These are phyloP conservation scores for Meyerozyma carpophila DNA, from an alignment of 1,139 yeast genomes.

Conservation along the genomic window DNA sequence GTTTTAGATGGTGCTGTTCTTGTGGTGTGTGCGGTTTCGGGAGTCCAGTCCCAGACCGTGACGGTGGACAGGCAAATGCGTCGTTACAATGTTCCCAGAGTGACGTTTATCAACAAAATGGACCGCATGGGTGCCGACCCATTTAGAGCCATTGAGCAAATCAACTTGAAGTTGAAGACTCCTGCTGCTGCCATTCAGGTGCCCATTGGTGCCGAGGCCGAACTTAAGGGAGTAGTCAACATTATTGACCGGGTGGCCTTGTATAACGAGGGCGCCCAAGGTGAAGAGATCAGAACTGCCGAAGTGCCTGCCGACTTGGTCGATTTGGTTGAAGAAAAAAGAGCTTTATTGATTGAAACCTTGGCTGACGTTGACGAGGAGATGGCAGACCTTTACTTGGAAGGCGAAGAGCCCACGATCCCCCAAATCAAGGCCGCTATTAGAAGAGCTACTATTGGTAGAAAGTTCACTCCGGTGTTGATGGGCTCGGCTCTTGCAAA, in stretches of 20 bases:
- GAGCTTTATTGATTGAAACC: slow-evolving; percentile 80
- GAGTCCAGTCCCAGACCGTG: slow-evolving; percentile 97
- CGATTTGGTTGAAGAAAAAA: slow-evolving; percentile 28
- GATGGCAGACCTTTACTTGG: slow-evolving; percentile 87
- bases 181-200: slow-evolving; percentile 98
- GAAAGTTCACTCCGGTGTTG: slow-evolving; percentile 95
- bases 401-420: slow-evolving; percentile 80
- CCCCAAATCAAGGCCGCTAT: slow-evolving; percentile 84
- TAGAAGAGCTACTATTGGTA: slow-evolving; percentile 93
- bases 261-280: slow-evolving; percentile 89
- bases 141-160: slow-evolving; percentile 88
- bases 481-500: slow-evolving; percentile 99
- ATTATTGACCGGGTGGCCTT: slow-evolving; percentile 82
- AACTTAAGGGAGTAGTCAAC: slow-evolving; percentile 84
- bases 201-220: slow-evolving; percentile 90
- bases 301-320: slow-evolving; percentile 58
- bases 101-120: slow-evolving; percentile 96
- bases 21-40: slow-evolving; percentile 96
- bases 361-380: slow-evolving; percentile 97
- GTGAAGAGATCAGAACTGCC: slow-evolving; percentile 60
- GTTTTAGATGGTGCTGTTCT: slow-evolving; percentile 97
- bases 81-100: slow-evolving; percentile 93
- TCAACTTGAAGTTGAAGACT: slow-evolving; percentile 77
- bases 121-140: slow-evolving; percentile 99
- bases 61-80: slow-evolving; percentile 99